Evolutionary conservation across 345 rosid genomes (phyloP).

Genomic region (Arabidopsis suecica): DNA sequence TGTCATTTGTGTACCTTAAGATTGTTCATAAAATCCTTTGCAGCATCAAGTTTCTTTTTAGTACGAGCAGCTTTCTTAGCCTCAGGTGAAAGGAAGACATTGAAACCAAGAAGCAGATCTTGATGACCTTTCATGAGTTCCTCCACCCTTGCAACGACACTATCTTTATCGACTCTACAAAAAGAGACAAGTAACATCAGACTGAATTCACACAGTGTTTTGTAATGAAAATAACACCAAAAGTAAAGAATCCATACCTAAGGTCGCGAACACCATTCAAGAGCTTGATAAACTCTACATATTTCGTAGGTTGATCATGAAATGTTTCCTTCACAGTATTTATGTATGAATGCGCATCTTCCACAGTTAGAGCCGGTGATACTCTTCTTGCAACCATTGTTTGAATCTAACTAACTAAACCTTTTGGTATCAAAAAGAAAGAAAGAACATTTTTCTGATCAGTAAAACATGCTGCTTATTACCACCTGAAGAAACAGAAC

Average conservation of each 20-base stretch:
- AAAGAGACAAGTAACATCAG: neutral
- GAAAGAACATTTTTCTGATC: neutral
- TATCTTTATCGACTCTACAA: conserved; percentile 1
- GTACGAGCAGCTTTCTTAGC: neutral
- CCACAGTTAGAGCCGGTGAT: neutral
- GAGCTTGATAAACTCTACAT: neutral
- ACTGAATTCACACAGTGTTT: conserved; percentile 5
- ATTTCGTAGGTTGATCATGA: conserved; percentile 21
- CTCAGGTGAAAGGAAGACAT: neutral
- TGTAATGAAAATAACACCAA: neutral
- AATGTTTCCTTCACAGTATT: conserved; percentile 13
- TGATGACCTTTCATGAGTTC: conserved; percentile 21
- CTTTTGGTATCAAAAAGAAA: neutral
- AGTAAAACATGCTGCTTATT: neutral
- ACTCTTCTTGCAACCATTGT: conserved; percentile 17
- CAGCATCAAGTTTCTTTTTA: conserved; percentile 13
- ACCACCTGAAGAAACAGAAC: neutral
- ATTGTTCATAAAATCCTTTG: conserved; percentile 12
- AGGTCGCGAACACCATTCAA: neutral
- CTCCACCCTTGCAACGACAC: neutral
- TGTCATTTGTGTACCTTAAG: conserved; percentile 18
- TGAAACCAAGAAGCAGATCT: conserved; percentile 9
- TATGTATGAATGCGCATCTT: neutral
- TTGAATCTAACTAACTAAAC: neutral
- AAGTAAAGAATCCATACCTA: neutral